A percentile compares a stretch with the other conserved stretches of the same genome.
Conservation (phyloP, 2,329 filamentous ascomycete genomes). For the Trichoderma sp. region DNA sequence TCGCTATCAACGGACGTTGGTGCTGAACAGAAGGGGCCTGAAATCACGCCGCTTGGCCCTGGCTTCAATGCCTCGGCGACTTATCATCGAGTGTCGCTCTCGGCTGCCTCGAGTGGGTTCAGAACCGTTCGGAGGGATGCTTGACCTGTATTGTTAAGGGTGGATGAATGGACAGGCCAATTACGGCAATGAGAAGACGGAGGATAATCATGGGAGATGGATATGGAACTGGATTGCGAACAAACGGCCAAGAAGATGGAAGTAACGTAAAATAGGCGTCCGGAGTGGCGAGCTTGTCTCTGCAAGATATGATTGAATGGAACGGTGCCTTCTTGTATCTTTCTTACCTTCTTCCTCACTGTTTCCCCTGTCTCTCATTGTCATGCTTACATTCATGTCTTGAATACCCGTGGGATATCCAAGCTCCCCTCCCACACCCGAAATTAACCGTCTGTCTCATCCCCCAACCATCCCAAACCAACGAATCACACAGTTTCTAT, state of each 20-base stretch:
- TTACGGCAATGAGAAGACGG: not conserved
- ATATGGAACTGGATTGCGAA: not conserved
- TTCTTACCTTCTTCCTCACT: not conserved
- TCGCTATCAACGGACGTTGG: not conserved
- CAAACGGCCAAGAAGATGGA: not conserved
- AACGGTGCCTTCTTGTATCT: not conserved
- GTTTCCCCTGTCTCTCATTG: not conserved
- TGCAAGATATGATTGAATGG: not conserved
- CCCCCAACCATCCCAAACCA: not conserved
- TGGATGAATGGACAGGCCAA: not conserved
- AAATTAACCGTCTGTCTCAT: too few species aligned
- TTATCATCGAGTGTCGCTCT: not conserved
- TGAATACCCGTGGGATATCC: not conserved
- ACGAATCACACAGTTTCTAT: conserved; percentile 19
- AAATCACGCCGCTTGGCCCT: not conserved
- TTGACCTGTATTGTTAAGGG: not conserved
- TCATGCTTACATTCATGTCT: not conserved
- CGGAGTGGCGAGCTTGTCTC: not conserved
- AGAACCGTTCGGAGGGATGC: conserved; percentile 32
- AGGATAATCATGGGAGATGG: not conserved
- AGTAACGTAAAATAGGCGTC: not conserved
- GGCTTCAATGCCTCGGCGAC: conserved; percentile 1
- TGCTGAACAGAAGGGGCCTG: not conserved
- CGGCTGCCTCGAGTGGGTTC: conserved; percentile 31
- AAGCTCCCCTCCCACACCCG: not conserved